Conservation (phyloP, 306 rosid species). For the apple (Malus domestica) region DNA sequence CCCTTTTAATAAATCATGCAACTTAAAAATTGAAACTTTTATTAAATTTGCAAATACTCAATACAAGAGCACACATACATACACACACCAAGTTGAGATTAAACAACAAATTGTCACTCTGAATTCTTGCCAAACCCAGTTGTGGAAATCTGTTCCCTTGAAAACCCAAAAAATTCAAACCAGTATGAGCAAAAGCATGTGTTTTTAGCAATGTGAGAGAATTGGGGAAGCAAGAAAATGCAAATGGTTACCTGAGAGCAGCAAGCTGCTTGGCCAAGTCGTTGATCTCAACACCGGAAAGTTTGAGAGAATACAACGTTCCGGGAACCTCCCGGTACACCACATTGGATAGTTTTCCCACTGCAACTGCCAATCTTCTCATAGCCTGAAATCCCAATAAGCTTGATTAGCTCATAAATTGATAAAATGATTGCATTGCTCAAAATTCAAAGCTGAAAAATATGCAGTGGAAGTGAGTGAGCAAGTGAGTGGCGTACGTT, state of each 20-base stretch:
- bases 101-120: background rate
- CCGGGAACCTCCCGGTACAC: constrained; percentile 46
- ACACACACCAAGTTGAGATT: background rate
- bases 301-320: constrained; percentile 46
- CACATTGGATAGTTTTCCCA: constrained; percentile 34
- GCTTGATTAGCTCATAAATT: background rate
- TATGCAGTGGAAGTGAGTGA: no score
- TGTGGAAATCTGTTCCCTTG: constrained; percentile 32
- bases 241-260: constrained; percentile 25
- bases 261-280: constrained; percentile 43
- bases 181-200: background rate
- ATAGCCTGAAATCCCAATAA: constrained; percentile 32
- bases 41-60: background rate
- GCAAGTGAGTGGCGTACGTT: constrained; percentile 18
- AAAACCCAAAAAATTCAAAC: background rate
- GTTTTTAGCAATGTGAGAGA: background rate
- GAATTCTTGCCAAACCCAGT: constrained; percentile 3
- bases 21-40: background rate
- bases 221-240: background rate
- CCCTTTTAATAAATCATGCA: background rate
- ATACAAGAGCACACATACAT: background rate
- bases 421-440: background rate
- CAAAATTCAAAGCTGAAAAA: background rate
- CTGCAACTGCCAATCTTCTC: constrained; percentile 36
- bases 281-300: constrained; percentile 45